Evolutionary conservation across 2,329 filamentous ascomycete species (phyloP).

Genomic region (Pyricularia pennisetigena): DNA sequence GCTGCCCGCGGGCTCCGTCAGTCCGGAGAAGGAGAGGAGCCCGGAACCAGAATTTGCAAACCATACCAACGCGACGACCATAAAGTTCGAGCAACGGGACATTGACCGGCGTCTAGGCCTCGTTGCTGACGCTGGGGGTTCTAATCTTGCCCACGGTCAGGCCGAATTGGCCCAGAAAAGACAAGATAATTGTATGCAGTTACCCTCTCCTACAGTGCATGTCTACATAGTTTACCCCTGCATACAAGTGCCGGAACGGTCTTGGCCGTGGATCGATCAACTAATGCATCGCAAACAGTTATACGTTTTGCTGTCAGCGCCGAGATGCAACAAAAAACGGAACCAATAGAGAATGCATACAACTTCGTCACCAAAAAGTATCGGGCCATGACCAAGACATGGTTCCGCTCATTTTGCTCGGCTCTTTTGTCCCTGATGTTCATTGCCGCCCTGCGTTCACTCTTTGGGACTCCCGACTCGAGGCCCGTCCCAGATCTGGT

Average conservation of each 20-base stretch:
- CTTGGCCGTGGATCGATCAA: neutral
- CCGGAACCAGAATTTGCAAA: constrained; percentile 29
- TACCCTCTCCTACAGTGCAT: constrained; percentile 10
- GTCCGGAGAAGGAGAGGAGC: constrained; percentile 42
- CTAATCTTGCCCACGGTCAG: neutral
- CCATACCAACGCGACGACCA: constrained; percentile 24
- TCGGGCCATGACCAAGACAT: constrained; percentile 55
- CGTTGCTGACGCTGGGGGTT: constrained; percentile 5
- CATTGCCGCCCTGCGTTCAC: constrained; percentile 51
- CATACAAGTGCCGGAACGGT: too few species aligned
- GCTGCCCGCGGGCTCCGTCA: constrained; percentile 44
- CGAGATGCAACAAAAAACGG: constrained; percentile 79
- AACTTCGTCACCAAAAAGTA: constrained; percentile 52
- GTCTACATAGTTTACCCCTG: constrained; percentile 6
- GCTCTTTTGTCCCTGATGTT: constrained; percentile 53
- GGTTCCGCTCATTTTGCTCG: constrained; percentile 55
- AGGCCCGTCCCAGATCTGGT: constrained; percentile 74
- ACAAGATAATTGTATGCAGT: constrained; percentile 39
- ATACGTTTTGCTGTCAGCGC: constrained; percentile 81
- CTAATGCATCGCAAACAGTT: constrained; percentile 39
- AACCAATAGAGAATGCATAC: constrained; percentile 69
- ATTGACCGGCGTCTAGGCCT: constrained; percentile 7
- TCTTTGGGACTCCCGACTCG: constrained; percentile 58
- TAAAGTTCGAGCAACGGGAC: constrained; percentile 21
- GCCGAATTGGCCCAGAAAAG: neutral